Percentiles rank a stretch among this genome's conserved stretches.
Conservation (phyloP, 305 asterid species). For the Fraxinus nigra region DNA sequence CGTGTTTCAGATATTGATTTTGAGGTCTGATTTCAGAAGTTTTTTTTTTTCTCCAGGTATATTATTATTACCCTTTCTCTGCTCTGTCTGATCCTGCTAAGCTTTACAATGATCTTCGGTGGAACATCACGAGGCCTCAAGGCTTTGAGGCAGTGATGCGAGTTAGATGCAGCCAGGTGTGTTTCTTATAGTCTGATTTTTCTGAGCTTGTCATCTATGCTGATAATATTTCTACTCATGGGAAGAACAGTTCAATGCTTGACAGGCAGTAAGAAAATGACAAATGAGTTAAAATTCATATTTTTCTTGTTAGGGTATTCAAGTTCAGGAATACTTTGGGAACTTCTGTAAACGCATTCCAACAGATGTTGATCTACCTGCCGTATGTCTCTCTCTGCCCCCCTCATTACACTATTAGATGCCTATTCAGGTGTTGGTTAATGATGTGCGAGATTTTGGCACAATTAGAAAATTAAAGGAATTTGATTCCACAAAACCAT, state of each 20-base stretch:
- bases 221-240: slow-evolving; percentile 3
- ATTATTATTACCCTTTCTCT: slow-evolving; percentile 91
- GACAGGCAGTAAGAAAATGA: not conserved
- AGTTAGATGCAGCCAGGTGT: slow-evolving; percentile 98
- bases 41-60: slow-evolving; percentile 50
- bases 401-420: slow-evolving; percentile 17
- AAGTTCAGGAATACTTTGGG: slow-evolving; percentile 93
- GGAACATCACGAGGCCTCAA: slow-evolving; percentile 98
- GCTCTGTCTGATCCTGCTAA: slow-evolving; percentile 92
- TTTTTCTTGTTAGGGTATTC: slow-evolving; percentile 68
- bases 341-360: slow-evolving; percentile 93
- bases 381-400: slow-evolving; percentile 52
- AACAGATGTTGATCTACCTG: slow-evolving; percentile 93
- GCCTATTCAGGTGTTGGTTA: slow-evolving; percentile 12
- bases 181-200: slow-evolving; percentile 24
- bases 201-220: slow-evolving; percentile 13
- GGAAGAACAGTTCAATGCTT: slow-evolving; percentile 17
- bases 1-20: slow-evolving; percentile 12
- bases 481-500: not conserved
- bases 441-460: not conserved
- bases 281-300: not conserved
- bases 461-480: not conserved
- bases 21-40: slow-evolving; percentile 26
- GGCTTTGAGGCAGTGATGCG: slow-evolving; percentile 99
- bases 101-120: slow-evolving; percentile 96